Evolutionary conservation across 352 stramenopile species (phyloP), one percentile per base, ranked within the genome.

Genomic region (Plasmopara muralis): DNA sequence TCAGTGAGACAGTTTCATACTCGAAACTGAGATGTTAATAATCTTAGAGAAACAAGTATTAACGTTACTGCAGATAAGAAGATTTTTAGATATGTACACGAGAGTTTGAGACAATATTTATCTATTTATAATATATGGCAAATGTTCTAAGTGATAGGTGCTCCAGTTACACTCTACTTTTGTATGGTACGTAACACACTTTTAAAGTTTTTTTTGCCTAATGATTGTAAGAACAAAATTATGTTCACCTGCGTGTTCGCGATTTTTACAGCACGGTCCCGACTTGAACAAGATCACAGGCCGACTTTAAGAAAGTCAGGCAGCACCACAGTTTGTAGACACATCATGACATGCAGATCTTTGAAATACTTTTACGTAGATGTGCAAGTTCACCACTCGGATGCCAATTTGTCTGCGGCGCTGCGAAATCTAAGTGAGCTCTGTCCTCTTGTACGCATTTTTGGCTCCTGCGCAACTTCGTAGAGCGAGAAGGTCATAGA

Each of bases 321-420:
- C 66, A 8, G 62, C 59, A 28, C 71, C 81, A 62, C 74, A 77
- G 35, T 57, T 72, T 31, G 50, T 49, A n/a, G 58, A 72, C 35
- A 42, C 2, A 37, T 60, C 5, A 53, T 66, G 33, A 65, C 77
- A 14, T 60, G 62, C 29, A 55, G 70, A 50, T 88, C 85, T 70
- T 84, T 88, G 56, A 87, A 87, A 48, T 53, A 88, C 38, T 87
- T 90, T 45, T 89, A 87, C 62, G 66, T 82, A n/a, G 80, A 88
- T 53, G 68, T 88, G 25, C 75, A 79, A 43, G 80, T 69, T 37
- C 71, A 85, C 48, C 62, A 77, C 31, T 74, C 57, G 25, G 77
- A 96, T 53, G 62, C 83, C 44, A 73, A 64, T 47, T 68, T 93
- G 29, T 68, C 72, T 39, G 87, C 74, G 46, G 86, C 87, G 10